These are phyloP conservation scores for Kodamaea plutei DNA, from an alignment of 1,139 yeast genomes.

Conservation along the genomic window DNA sequence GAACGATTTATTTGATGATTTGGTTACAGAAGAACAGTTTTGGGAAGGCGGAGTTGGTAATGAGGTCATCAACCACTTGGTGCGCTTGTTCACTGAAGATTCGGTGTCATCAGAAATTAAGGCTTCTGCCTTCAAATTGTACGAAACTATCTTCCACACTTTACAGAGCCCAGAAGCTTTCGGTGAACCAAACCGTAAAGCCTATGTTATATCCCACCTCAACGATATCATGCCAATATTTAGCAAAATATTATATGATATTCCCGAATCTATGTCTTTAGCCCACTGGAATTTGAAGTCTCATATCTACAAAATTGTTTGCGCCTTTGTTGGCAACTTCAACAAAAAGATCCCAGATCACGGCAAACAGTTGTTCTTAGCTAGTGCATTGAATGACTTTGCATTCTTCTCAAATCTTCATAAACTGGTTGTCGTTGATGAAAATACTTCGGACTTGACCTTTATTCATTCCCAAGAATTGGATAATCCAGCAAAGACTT, in stretches of 20 bases:
- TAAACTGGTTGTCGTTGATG: slow-evolving; percentile 12
- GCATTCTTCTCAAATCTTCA: slow-evolving; percentile 14
- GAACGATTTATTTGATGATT: slow-evolving; percentile 78
- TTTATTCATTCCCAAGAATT: slow-evolving; percentile 13
- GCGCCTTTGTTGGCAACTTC: slow-evolving; percentile 29
- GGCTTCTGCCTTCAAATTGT: slow-evolving; percentile 47
- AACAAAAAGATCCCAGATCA: slow-evolving; percentile 24
- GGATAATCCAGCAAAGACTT: slow-evolving; percentile 13
- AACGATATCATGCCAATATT: slow-evolving; percentile 18
- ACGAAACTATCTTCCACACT: slow-evolving; percentile 50
- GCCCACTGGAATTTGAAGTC: slow-evolving; percentile 22
- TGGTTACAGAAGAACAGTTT: slow-evolving; percentile 82
- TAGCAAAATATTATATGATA: slow-evolving; percentile 10
- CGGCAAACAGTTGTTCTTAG: slow-evolving; percentile 16
- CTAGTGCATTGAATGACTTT: slow-evolving; percentile 21
- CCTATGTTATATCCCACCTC: slow-evolving; percentile 28
- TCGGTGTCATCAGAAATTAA: slow-evolving; percentile 36
- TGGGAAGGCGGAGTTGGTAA: slow-evolving; percentile 68
- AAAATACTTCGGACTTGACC: slow-evolving; percentile 4
- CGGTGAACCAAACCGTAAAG: slow-evolving; percentile 26
- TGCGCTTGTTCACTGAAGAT: slow-evolving; percentile 32
- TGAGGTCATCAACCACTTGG: slow-evolving; percentile 47
- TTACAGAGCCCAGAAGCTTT: slow-evolving; percentile 53
- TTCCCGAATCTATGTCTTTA: slow-evolving; percentile 7
- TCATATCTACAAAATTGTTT: slow-evolving; percentile 27